Conservation (phyloP, 2,329 filamentous ascomycete species). For the Xylariaceae sp. region DNA sequence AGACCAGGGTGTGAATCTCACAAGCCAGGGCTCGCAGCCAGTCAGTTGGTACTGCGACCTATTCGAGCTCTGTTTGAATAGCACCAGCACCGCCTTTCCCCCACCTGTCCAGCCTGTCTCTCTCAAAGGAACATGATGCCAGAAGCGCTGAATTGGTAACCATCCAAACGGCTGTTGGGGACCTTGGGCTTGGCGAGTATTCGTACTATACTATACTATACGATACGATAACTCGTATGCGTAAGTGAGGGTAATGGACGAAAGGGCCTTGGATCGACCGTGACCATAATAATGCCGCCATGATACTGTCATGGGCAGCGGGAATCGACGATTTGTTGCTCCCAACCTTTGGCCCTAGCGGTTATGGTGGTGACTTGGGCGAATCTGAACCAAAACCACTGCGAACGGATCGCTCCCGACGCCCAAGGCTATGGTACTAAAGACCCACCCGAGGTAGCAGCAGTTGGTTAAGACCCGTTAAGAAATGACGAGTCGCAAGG, state of each 20-base stretch:
- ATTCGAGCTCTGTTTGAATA: background rate
- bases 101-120: too few relatives aligned
- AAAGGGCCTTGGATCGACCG: background rate
- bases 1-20: constrained; percentile 26
- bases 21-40: constrained; percentile 27
- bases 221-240: too few relatives aligned
- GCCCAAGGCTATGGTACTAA: constrained; percentile 24
- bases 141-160: constrained; percentile 7
- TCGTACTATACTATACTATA: too few relatives aligned
- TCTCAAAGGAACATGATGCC: constrained; percentile 8
- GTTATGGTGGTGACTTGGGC: constrained; percentile 12
- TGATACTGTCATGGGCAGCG: constrained; percentile 25
- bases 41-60: constrained; percentile 24
- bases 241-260: background rate
- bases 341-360: constrained; percentile 4
- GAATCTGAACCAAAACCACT: constrained; percentile 20
- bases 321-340: constrained; percentile 29
- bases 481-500: constrained; percentile 29
- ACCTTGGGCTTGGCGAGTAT: constrained; percentile 1
- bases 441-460: constrained; percentile 15
- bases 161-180: background rate
- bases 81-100: constrained; percentile 13
- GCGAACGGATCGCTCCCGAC: constrained; percentile 30
- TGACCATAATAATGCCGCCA: constrained; percentile 6
- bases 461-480: too few relatives aligned